These are phyloP conservation scores for Dendryphion nanum DNA, from an alignment of 2,329 filamentous ascomycete species.

Conservation along the genomic window DNA sequence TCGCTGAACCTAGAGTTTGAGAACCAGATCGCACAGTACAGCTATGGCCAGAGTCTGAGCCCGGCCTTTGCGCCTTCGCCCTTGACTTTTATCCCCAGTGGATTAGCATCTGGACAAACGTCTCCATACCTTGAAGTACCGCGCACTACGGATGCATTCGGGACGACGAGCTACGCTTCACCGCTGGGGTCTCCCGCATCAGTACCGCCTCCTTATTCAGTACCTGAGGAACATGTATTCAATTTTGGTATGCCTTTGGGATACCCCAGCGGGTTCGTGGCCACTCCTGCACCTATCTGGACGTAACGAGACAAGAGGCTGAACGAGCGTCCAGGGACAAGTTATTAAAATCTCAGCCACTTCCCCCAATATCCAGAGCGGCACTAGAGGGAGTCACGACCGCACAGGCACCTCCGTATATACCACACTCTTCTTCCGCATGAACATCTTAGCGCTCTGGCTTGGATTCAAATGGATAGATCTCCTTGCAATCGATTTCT, in stretches of 20 bases:
- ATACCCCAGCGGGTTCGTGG: conserved; percentile 45
- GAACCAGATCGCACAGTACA: conserved; percentile 41
- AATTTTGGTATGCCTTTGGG: conserved; percentile 41
- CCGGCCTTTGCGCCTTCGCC: conserved; percentile 52
- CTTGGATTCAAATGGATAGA: too few relatives aligned
- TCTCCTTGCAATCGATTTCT: not conserved
- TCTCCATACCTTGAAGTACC: conserved; percentile 49
- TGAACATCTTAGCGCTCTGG: conserved; percentile 6
- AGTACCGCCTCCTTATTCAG: conserved; percentile 33
- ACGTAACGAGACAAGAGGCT: conserved; percentile 40
- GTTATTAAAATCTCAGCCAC: conserved; percentile 24
- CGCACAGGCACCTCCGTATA: conserved; percentile 3
- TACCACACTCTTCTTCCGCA: conserved; percentile 3
- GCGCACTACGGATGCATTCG: conserved; percentile 30
- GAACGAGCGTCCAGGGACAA: conserved; percentile 43
- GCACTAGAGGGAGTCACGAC: conserved; percentile 6
- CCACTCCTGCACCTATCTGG: conserved; percentile 39
- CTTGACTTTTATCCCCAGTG: conserved; percentile 39
- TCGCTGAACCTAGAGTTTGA: conserved; percentile 41
- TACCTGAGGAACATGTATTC: conserved; percentile 41
- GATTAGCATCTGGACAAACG: conserved; percentile 31
- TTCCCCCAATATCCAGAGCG: conserved; percentile 8
- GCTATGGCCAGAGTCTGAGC: conserved; percentile 45
- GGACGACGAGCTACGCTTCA: conserved; percentile 32
- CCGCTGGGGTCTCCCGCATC: conserved; percentile 38